Evolutionary conservation across 441 rosid species (phyloP).

Genomic region (Erodium moschatum): DNA sequence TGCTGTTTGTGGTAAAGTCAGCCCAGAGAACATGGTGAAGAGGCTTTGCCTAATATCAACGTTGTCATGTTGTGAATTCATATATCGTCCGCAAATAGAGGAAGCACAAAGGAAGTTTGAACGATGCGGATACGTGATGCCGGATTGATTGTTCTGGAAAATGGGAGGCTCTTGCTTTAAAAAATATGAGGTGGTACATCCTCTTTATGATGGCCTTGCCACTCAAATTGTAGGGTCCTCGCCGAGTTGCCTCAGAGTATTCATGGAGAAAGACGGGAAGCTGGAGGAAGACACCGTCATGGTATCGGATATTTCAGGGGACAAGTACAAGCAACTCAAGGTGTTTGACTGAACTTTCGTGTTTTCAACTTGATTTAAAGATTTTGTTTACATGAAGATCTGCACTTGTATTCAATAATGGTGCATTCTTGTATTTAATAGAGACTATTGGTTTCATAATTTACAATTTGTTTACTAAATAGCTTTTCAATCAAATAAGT

Average conservation of each 20-base stretch:
- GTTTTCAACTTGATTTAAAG: too few relatives aligned
- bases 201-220: background rate
- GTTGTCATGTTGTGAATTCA: too few relatives aligned
- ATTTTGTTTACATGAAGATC: too few relatives aligned
- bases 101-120: background rate
- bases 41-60: background rate
- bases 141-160: background rate
- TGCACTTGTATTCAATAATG: too few relatives aligned
- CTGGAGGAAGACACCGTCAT: background rate
- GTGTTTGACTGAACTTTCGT: background rate
- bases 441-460: too few relatives aligned
- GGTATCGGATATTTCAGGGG: background rate
- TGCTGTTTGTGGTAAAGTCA: background rate
- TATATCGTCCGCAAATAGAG: background rate
- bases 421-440: too few relatives aligned
- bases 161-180: too few relatives aligned
- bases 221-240: background rate
- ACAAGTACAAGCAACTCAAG: background rate
- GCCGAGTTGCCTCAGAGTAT: background rate
- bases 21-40: background rate
- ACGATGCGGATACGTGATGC: background rate
- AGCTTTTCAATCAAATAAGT: too few relatives aligned
- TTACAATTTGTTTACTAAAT: too few relatives aligned
- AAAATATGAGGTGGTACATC: too few relatives aligned
- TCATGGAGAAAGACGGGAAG: background rate